Conservation (phyloP, 2,329 filamentous ascomycete genomes). For the Botrytis byssoidea region DNA sequence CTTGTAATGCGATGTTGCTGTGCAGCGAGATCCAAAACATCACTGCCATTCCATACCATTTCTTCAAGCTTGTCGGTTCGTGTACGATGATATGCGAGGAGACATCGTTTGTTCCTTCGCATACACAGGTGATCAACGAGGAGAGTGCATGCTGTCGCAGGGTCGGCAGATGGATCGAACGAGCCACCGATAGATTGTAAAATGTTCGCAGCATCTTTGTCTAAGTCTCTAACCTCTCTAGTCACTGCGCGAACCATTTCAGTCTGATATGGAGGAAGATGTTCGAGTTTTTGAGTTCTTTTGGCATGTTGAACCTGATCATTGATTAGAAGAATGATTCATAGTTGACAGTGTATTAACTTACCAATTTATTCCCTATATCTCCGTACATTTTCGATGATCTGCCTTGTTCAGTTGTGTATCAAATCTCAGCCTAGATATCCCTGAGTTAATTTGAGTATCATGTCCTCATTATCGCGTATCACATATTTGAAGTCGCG, state of each 20-base stretch:
- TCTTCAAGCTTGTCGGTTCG: conserved; percentile 89
- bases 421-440: neutral
- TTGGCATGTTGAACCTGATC: conserved; percentile 89
- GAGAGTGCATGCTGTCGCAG: conserved; percentile 80
- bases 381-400: conserved; percentile 63
- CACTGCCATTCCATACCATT: conserved; percentile 86
- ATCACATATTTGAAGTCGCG: conserved; percentile 1
- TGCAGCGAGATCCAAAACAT: conserved; percentile 70
- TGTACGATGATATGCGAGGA: conserved; percentile 90
- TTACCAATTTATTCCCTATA: conserved; percentile 65
- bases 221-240: conserved; percentile 88
- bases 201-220: conserved; percentile 77
- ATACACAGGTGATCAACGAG: conserved; percentile 94
- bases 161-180: conserved; percentile 84
- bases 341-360: conserved; percentile 21
- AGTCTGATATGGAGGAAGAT: conserved; percentile 88
- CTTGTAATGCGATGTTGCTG: conserved; percentile 48
- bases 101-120: conserved; percentile 91
- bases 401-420: neutral
- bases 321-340: conserved; percentile 4
- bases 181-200: conserved; percentile 55
- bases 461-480: neutral
- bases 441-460: neutral
- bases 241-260: conserved; percentile 85
- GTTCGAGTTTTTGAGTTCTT: conserved; percentile 79